These are phyloP conservation scores for Botryotinia convoluta DNA, from an alignment of 2,329 filamentous ascomycete genomes.

Conservation along the genomic window DNA sequence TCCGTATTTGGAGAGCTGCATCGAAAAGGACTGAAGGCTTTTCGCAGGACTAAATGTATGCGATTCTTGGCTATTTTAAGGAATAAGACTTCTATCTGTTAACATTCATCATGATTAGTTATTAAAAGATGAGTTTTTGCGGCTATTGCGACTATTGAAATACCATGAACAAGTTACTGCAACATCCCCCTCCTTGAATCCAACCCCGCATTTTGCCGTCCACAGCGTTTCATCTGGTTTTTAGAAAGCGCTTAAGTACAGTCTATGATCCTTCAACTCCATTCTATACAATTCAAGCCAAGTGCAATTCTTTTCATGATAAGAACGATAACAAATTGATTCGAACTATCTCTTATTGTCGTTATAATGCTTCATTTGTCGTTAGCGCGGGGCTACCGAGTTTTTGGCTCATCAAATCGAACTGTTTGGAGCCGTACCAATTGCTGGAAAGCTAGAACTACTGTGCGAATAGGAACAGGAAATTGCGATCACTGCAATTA, in stretches of 20 bases:
- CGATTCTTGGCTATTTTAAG: background rate
- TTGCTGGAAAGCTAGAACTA: too few relatives aligned
- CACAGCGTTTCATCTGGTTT: background rate
- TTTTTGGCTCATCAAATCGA: background rate
- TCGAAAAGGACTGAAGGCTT: background rate
- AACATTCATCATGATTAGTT: too few relatives aligned
- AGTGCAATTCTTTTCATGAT: background rate
- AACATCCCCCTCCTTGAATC: background rate
- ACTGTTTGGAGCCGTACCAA: background rate
- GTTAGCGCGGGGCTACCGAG: background rate
- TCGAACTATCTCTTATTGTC: background rate
- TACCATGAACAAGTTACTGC: background rate
- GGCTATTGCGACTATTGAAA: background rate
- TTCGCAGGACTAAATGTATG: background rate
- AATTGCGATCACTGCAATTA: background rate
- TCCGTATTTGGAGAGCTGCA: background rate
- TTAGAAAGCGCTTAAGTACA: background rate
- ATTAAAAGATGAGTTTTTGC: background rate
- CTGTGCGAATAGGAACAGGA: too few relatives aligned
- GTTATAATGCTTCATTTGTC: background rate
- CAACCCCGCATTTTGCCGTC: background rate
- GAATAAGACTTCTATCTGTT: background rate
- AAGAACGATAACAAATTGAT: background rate
- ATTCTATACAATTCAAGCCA: background rate
- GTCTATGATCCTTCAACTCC: background rate